Conservation (phyloP, 106 monocot genomes). For the Apostasia ramifera region DNA sequence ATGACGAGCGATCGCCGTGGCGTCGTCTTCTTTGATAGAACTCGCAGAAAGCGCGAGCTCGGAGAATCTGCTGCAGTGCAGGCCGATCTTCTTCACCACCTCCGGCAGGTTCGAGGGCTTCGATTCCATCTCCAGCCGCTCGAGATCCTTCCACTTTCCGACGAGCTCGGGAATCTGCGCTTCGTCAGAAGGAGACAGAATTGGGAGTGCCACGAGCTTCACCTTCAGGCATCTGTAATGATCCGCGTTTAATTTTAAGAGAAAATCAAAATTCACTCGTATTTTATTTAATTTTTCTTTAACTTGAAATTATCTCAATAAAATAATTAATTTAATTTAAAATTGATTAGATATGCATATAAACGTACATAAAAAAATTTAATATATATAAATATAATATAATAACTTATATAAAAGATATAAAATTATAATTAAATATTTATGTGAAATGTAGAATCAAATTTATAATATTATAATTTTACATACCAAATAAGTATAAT, state of each 20-base stretch:
- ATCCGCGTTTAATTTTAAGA: too few relatives aligned
- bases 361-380: not conserved
- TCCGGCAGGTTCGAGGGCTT: conserved; percentile 1
- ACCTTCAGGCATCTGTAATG: conserved; percentile 5
- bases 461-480: too few relatives aligned
- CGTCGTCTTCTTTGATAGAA: conserved; percentile 1
- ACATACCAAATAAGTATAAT: too few relatives aligned
- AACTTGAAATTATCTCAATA: too few relatives aligned
- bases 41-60: not conserved
- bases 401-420: too few relatives aligned
- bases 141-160: conserved; percentile 7
- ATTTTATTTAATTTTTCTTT: too few relatives aligned
- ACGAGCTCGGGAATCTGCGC: conserved; percentile 1
- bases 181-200: not conserved
- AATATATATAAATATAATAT: not conserved
- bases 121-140: conserved; percentile 2
- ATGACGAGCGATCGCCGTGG: not conserved
- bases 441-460: too few relatives aligned
- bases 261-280: too few relatives aligned
- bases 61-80: not conserved
- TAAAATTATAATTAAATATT: too few relatives aligned
- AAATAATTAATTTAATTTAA: too few relatives aligned
- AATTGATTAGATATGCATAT: too few relatives aligned
- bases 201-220: not conserved
- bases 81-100: not conserved